phyloP scores from a whole-genome alignment of 148 eudicot genomes.

The Drosera capensis region DNA sequence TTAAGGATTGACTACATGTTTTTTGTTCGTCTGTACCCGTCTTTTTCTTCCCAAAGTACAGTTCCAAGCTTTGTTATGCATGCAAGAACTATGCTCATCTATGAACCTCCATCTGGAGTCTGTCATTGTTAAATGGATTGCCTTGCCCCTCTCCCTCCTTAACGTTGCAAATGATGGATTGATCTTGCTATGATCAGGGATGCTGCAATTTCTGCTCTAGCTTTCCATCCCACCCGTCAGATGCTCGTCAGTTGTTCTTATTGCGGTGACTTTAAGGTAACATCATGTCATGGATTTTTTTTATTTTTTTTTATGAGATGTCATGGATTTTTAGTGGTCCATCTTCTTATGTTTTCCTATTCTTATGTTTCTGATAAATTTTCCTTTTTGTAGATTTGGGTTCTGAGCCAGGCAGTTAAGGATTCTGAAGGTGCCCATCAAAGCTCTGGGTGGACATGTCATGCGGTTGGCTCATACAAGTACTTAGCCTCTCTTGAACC shows the following conservation, averaged over 20 bases:
- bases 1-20: too few relatives aligned
- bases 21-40: too few relatives aligned
- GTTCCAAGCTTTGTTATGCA: too few relatives aligned
- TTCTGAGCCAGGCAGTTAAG: conserved; percentile 16
- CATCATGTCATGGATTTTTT: too few relatives aligned
- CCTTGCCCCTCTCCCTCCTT: not conserved
- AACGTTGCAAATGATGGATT: not conserved
- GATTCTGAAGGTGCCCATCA: conserved; percentile 20
- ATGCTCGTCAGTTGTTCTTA: conserved; percentile 72
- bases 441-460: conserved; percentile 75
- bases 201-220: conserved; percentile 54
- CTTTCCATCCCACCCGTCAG: conserved; percentile 50
- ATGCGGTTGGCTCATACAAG: conserved; percentile 95
- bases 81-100: too few relatives aligned
- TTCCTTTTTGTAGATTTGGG: conserved; percentile 50
- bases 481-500: conserved; percentile 16
- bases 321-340: not conserved
- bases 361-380: conserved; percentile 3
- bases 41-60: too few relatives aligned
- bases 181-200: conserved; percentile 40
- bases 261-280: conserved; percentile 92
- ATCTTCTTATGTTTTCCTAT: not conserved
- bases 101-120: too few relatives aligned
- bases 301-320: too few relatives aligned
- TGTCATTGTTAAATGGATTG: too few relatives aligned